Base-by-base conservation (phyloP, 257 asterid genomes). In the Nicotiana noctiflora region DNA sequence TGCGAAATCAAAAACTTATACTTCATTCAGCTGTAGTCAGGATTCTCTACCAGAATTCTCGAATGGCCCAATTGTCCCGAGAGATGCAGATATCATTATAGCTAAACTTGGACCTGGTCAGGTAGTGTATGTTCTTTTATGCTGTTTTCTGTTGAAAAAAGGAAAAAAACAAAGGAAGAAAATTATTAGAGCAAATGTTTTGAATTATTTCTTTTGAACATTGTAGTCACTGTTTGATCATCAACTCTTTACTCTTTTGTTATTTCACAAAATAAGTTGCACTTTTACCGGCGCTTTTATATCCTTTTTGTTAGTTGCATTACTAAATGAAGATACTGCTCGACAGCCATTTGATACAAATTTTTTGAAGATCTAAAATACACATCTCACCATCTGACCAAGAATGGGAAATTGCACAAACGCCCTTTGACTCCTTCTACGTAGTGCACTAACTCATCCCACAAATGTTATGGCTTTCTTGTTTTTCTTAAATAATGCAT, bases 61-160 rank as follows among this genome's bases (percentile, higher is more conserved):
- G 17, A 75, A 89, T 74, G 86, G 79, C 37, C 90, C 92, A 29
- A 92, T 94, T 84, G 84, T 80, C 25, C 92, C 96, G 32, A 89
- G 84, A 86, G 82, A 90, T 77, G 87, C 88, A 0, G 92, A 91
- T 81, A 94, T 96, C 76, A 82, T 84, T 81, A 25, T 96, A 44
- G 90, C 98, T 62, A 92, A 85, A 85, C 98, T 96, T 81, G 98
- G 95, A 81, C 90, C 97, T 65, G 98, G 98, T 49, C 98, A 96
- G 97, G 98, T 93, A 86, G 84, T 56, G 17, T 72, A 15, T 55
- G 57, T 83, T 21, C 13, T 60, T 77, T n/a, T 81, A n/a, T 27
- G 55, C 82, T 23, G 53, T 25, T 77, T 56, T 31, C 76, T 49
- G 77, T 63, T 64, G 49, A 79, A 51, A 37, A 64, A 12, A 25